Conservation (phyloP, 2,329 filamentous ascomycete species). For the Byssochlamys sp. region DNA sequence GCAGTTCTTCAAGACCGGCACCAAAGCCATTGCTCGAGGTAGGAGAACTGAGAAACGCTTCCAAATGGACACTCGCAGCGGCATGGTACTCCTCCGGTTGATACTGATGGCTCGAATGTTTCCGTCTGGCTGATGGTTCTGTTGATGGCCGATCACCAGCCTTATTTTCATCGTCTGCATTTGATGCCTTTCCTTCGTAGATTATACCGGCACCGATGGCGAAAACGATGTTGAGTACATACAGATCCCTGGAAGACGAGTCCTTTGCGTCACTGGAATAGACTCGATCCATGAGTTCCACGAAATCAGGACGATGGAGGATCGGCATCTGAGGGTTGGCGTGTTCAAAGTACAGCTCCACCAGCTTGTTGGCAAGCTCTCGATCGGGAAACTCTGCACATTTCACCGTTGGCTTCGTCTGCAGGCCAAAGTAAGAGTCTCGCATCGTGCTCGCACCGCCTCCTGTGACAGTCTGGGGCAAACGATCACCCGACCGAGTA, state of each 20-base stretch:
- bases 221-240: slow-evolving; percentile 93
- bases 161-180: slow-evolving; percentile 17
- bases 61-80: slow-evolving; percentile 82
- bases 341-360: slow-evolving; percentile 85
- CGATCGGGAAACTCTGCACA: slow-evolving; percentile 74
- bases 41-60: slow-evolving; percentile 66
- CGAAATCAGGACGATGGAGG: slow-evolving; percentile 78
- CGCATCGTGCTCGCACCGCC: slow-evolving; percentile 70
- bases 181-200: slow-evolving; percentile 44
- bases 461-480: slow-evolving; percentile 39
- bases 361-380: slow-evolving; percentile 61
- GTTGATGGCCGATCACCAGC: slow-evolving; percentile 16
- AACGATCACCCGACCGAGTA: slow-evolving; percentile 49
- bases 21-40: slow-evolving; percentile 58
- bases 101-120: slow-evolving; percentile 49
- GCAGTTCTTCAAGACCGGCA: slow-evolving; percentile 84
- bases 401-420: slow-evolving; percentile 78
- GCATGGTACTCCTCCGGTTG: slow-evolving; percentile 95
- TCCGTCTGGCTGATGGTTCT: slow-evolving; percentile 40
- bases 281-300: slow-evolving; percentile 73
- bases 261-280: slow-evolving; percentile 60
- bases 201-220: slow-evolving; percentile 92
- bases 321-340: slow-evolving; percentile 94
- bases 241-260: slow-evolving; percentile 70
- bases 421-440: slow-evolving; percentile 93